Base-by-base conservation (phyloP, 1,284 basidiomycete genomes). In the Tilletia setariae region DNA sequence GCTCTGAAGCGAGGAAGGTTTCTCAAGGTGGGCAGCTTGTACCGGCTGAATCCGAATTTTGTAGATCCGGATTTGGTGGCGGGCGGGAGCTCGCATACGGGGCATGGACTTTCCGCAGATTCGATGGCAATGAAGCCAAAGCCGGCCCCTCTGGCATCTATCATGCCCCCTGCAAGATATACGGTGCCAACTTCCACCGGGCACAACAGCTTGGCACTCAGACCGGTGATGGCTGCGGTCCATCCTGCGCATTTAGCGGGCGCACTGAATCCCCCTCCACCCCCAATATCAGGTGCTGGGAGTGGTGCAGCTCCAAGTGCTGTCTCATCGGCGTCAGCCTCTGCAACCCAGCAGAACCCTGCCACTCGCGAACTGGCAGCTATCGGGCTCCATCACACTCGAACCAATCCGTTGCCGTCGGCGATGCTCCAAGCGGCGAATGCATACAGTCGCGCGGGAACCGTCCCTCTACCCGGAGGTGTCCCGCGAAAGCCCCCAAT, bases 1-100 rank as follows among this genome's bases (percentile, higher is more conserved):
- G 79, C 80, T 19, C 75, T 74, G 53, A 80, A 80, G 65, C 76
- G 79, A 13, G 79, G 78, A n/a, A 71, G 79, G 25, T 69, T 81
- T 61, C 73, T 77, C 51, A 81, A 79, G 68, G 72, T 70, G 1
- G 80, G 80, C 56, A 75, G 73, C 67, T 67, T 79, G 40, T 81
- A 81, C 63, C 72, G 75, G 49, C 68, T 81, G 70, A 81, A 80
- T 64, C 76, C 75, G 15, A 65, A 74, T 32, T 79, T 75, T 73
- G 75, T 72, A 28, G 77, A 61, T 19, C 19, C 56, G 73, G 44
- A 75, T 69, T 63, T 73, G 72, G 19, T 74, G 71, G 21, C 68
- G 75, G 7, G 35, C 11, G 35, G 35, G 35, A 11, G 35, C 35
- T 40, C 35, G 35, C 35, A 40, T 40, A 4, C 4, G 6, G 35